phyloP scores from a whole-genome alignment of 352 stramenopile genomes.

The Sclerospora graminicola region DNA sequence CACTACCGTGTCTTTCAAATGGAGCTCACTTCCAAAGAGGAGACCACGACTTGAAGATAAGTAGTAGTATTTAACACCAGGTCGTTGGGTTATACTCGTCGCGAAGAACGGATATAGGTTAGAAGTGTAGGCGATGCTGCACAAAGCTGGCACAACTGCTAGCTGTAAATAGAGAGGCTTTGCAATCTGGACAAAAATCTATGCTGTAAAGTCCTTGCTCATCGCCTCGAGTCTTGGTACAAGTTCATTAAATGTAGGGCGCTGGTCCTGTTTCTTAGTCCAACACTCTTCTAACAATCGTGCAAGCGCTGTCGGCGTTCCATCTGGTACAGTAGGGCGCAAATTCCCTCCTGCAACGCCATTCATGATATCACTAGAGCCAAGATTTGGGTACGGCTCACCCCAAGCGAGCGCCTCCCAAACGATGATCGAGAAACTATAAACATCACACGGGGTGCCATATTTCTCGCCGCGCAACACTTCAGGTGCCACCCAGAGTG shows the following conservation, averaged over 20 bases:
- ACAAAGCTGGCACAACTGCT: conserved; percentile 2
- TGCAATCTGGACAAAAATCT: conserved; percentile 4
- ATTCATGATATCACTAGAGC: conserved; percentile 72
- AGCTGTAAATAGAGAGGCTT: conserved; percentile 4
- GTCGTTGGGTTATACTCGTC: neutral
- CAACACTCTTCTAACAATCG: conserved; percentile 70
- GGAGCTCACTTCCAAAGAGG: conserved; percentile 3
- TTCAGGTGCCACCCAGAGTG: conserved; percentile 73
- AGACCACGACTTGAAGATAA: neutral
- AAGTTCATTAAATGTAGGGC: conserved; percentile 74
- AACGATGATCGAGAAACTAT: conserved; percentile 87
- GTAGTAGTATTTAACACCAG: conserved; percentile 18
- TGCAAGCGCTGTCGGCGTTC: conserved; percentile 41
- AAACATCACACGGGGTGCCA: conserved; percentile 70
- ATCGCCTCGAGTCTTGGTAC: conserved; percentile 73
- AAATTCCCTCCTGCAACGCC: conserved; percentile 64
- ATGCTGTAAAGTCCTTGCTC: conserved; percentile 52
- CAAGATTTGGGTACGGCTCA: conserved; percentile 69
- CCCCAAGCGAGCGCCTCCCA: conserved; percentile 74
- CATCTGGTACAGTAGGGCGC: conserved; percentile 55
- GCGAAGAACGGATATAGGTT: neutral
- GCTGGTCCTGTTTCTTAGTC: conserved; percentile 77
- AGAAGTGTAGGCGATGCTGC: neutral
- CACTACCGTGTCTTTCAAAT: conserved; percentile 79
- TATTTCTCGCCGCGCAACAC: conserved; percentile 79